phyloP scores from a whole-genome alignment of 495 filamentous ascomycete genomes.

The Talaromyces wortmannii region DNA sequence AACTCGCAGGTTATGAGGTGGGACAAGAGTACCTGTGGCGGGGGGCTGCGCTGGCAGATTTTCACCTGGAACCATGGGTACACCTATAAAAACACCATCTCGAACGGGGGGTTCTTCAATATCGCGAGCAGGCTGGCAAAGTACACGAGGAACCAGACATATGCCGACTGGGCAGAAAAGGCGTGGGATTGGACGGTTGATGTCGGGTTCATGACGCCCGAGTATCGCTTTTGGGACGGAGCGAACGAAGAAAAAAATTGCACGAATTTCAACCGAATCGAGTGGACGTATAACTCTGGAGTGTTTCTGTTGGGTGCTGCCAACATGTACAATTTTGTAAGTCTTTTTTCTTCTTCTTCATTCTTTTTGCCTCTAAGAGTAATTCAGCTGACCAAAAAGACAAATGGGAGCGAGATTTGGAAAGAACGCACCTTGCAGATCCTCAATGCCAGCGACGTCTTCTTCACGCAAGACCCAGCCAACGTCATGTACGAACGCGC shows the following conservation, averaged over 20 bases:
- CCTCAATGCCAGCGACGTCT: constrained; percentile 46
- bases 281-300: constrained; percentile 64
- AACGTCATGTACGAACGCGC: constrained; percentile 62
- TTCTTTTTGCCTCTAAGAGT: neutral
- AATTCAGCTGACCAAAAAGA: constrained; percentile 28
- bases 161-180: constrained; percentile 68
- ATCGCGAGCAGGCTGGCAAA: constrained; percentile 67
- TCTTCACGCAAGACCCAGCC: constrained; percentile 44
- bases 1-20: constrained; percentile 67
- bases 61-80: constrained; percentile 73
- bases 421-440: constrained; percentile 50
- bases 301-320: constrained; percentile 59
- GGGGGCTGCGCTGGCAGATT: constrained; percentile 82
- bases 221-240: constrained; percentile 62
- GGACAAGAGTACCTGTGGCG: constrained; percentile 60
- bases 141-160: constrained; percentile 73
- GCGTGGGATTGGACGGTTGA: constrained; percentile 63
- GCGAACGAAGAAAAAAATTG: constrained; percentile 49
- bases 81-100: constrained; percentile 75
- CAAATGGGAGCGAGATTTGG: constrained; percentile 52
- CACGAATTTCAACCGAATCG: constrained; percentile 40
- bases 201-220: constrained; percentile 54
- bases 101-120: constrained; percentile 77
- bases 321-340: constrained; percentile 66
- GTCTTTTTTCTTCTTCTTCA: constrained; percentile 7